Evolutionary conservation across 495 filamentous ascomycete genomes (phyloP).

Genomic region (Penicillium crystallinum): DNA sequence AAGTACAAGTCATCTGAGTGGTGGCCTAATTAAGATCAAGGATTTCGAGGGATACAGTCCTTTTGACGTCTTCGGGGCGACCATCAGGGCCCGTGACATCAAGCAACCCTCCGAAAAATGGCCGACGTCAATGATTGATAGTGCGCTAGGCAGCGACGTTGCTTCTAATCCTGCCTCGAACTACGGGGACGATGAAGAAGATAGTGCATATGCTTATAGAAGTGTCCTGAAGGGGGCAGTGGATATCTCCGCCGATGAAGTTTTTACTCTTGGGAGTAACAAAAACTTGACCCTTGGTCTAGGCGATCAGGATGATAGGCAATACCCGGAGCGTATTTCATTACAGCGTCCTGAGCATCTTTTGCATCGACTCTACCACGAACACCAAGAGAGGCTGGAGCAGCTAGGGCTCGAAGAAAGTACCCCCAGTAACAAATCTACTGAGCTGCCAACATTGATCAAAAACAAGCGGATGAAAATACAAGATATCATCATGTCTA

Average conservation of each 20-base stretch:
- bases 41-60: slow-evolving; percentile 92
- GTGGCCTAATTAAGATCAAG: slow-evolving; percentile 84
- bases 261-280: slow-evolving; percentile 92
- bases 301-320: slow-evolving; percentile 87
- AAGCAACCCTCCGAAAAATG: slow-evolving; percentile 27
- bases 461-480: slow-evolving; percentile 64
- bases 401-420: slow-evolving; percentile 20
- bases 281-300: slow-evolving; percentile 90
- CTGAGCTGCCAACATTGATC: slow-evolving; percentile 62
- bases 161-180: slow-evolving; percentile 34
- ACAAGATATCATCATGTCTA: slow-evolving; percentile 77
- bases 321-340: slow-evolving; percentile 78
- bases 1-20: slow-evolving; percentile 44
- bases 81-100: slow-evolving; percentile 59
- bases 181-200: slow-evolving; percentile 31
- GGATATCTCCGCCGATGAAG: slow-evolving; percentile 66
- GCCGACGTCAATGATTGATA: slow-evolving; percentile 9
- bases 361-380: slow-evolving; percentile 60
- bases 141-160: slow-evolving; percentile 29
- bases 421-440: slow-evolving; percentile 16
- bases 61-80: slow-evolving; percentile 83
- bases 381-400: slow-evolving; percentile 45
- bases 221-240: slow-evolving; percentile 24
- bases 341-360: slow-evolving; percentile 79
- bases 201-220: slow-evolving; percentile 23